A percentile compares a stretch with the other conserved stretches of the same genome.
Evolutionary conservation across 2,329 filamentous ascomycete genomes (phyloP).

Genomic region (Ophiostoma fasciatum): DNA sequence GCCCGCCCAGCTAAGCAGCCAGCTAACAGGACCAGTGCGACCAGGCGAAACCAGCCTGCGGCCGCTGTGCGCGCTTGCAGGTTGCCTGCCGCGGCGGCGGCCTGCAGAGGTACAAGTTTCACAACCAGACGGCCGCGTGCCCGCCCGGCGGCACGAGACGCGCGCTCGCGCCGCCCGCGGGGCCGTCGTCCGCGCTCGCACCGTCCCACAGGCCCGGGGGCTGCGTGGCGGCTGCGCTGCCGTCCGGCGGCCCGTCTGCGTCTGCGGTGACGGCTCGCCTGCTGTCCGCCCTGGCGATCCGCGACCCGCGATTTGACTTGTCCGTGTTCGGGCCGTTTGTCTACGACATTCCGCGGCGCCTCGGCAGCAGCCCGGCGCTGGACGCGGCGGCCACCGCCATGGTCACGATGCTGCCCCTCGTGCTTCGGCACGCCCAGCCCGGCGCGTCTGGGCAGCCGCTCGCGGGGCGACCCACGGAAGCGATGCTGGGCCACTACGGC

Average conservation of each 20-base stretch:
- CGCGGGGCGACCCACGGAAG: conserved; percentile 1
- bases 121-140: conserved; percentile 4
- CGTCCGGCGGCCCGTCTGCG: background rate
- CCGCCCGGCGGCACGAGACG: background rate
- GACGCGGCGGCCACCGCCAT: conserved; percentile 7
- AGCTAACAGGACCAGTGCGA: conserved; percentile 9
- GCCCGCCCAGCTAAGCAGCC: too few species aligned
- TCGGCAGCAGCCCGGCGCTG: conserved; percentile 7
- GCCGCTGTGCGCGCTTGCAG: conserved; percentile 7
- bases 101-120: conserved; percentile 11
- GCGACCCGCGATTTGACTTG: conserved; percentile 10
- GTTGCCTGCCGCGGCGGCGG: conserved; percentile 9
- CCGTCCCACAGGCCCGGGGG: too few species aligned
- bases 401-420: conserved; percentile 1
- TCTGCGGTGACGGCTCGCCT: background rate
- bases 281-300: conserved; percentile 5
- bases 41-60: conserved; percentile 8
- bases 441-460: background rate
- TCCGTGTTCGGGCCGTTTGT: conserved; percentile 9
- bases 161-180: too few species aligned
- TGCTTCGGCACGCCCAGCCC: background rate
- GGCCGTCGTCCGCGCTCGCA: too few species aligned
- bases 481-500: conserved; percentile 8
- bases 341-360: conserved; percentile 6
- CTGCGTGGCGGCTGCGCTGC: too few species aligned